These are phyloP conservation scores for Neurospora cerealis DNA, from an alignment of 495 filamentous ascomycete species.

Conservation along the genomic window DNA sequence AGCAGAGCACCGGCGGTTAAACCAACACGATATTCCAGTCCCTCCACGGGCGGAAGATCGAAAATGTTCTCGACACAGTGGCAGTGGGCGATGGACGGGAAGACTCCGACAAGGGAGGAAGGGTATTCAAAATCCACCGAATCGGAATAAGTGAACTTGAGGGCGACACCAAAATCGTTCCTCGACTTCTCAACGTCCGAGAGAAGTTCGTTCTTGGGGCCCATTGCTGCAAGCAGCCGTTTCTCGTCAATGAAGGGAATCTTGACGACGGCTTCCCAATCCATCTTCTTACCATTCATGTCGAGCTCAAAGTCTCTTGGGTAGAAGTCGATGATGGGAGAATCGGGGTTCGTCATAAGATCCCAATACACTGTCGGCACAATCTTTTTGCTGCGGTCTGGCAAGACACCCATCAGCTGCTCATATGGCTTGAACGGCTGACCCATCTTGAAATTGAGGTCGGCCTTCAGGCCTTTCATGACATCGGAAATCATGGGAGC, in stretches of 20 bases:
- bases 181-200: conserved; percentile 64
- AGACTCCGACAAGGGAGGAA: conserved; percentile 79
- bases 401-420: conserved; percentile 96
- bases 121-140: conserved; percentile 70
- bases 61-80: conserved; percentile 92
- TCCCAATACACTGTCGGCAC: conserved; percentile 81
- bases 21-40: conserved; percentile 74
- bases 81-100: conserved; percentile 80
- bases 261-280: conserved; percentile 98
- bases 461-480: conserved; percentile 72
- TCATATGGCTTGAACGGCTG: conserved; percentile 92
- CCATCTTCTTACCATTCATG: conserved; percentile 99
- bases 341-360: conserved; percentile 81
- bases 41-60: conserved; percentile 86
- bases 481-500: conserved; percentile 89
- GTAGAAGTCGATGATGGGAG: conserved; percentile 98
- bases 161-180: conserved; percentile 81
- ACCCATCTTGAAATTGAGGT: conserved; percentile 86
- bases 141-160: conserved; percentile 84
- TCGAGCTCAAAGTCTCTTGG: conserved; percentile 95
- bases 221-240: conserved; percentile 75
- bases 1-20: conserved; percentile 81
- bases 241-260: conserved; percentile 97
- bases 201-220: conserved; percentile 66
- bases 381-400: conserved; percentile 92